Evolutionary conservation across 495 filamentous ascomycete genomes (phyloP), one percentile per base, ranked within the genome.

Genomic region (Hyphodiscus hymeniophilus): DNA sequence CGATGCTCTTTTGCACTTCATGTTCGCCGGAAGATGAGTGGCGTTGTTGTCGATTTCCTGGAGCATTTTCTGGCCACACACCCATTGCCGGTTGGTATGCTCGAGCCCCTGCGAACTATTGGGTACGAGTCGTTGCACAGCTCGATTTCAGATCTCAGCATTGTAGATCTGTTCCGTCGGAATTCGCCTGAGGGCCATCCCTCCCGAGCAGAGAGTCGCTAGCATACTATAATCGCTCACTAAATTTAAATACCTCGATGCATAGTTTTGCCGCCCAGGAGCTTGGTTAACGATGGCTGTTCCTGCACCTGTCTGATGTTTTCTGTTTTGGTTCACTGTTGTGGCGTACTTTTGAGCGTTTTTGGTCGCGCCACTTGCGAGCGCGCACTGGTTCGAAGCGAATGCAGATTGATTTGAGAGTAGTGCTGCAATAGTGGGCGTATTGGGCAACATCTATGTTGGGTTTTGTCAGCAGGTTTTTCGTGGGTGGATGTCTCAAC

Each of bases 391-490:
- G 31, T 28, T 3, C 30, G 43, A 17, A 17, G 31, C 31, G 31
- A 45, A 24, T 17, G 26, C 26, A 12, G 15, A 45, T 30, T 17
- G 24, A 30, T 45, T 32, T 32, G n/a, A 32, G 16, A 28, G 7
- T 34, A 18, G 28, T 23, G 43, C 32, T 34, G 43, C 43, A 36
- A 30, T 35, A 31, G 30, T 36, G 43, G 43, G 43, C 43, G 43
- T 45, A 7, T 34, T 15, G 43, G 13, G 30, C 23, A 26, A 32
- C n/a, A 30, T 41, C 4, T 32, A 7, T 33, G 26, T n/a, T 41
- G 32, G 16, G 15, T 45, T 35, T 45, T 45, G 43, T 28, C 33
- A 17, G 33, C 6, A 7, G 33, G 15, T 3, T 13, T 36, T 36
- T 36, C 16, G 44, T 8, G 30, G 7, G 21, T 23, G 20, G n/a